Evolutionary conservation across 2,329 filamentous ascomycete genomes (phyloP), one percentile per base, ranked within the genome.

Genomic region (Pseudocercospora crystallina): DNA sequence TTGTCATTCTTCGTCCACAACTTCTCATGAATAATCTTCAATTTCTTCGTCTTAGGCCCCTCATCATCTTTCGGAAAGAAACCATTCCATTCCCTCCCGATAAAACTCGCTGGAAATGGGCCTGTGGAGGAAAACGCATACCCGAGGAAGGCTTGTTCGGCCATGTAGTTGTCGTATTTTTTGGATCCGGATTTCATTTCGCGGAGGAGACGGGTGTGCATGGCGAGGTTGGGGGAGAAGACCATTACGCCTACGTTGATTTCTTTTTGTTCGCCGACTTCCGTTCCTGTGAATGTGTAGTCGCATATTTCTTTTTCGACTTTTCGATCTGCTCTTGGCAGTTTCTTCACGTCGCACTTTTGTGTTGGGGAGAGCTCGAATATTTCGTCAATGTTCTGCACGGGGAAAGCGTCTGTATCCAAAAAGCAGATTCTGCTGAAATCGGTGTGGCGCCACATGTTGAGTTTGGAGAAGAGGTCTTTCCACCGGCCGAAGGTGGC

Each of bases 361-460:
- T 55, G 56, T 32, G 33, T n/a, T 15, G 43, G 31, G 30, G 54
- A 48, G 11, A 51, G 39, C 42, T 61, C 54, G 49, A 61, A 61
- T 35, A 61, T 55, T 4, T 41, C 49, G 46, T 61, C 58, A 33
- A 61, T 54, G 43, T 59, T 57, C 29, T 54, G 54, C 3, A 61
- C 39, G 2, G 58, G 58, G 41, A 61, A 61, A 12, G 58, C 82
- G 65, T 97, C 92, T 54, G 90, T 88, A 67, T 97, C 92, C 57
- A 97, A 79, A 70, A 96, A 97, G 50, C 96, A 87, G 49, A 97
- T 88, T 71, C 86, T 91, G 57, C 85, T 83, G 70, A 92, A 97
- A 66, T 95, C 89, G 2, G 83, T 85, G 71, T 90, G 87, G 59
- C 85, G 87, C 92, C 92, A 97, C 17, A 97, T 78, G 60, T 89